Evolutionary conservation across 2,329 filamentous ascomycete species (phyloP), one percentile per base, ranked within the genome.

Genomic region (Periconia sp.): DNA sequence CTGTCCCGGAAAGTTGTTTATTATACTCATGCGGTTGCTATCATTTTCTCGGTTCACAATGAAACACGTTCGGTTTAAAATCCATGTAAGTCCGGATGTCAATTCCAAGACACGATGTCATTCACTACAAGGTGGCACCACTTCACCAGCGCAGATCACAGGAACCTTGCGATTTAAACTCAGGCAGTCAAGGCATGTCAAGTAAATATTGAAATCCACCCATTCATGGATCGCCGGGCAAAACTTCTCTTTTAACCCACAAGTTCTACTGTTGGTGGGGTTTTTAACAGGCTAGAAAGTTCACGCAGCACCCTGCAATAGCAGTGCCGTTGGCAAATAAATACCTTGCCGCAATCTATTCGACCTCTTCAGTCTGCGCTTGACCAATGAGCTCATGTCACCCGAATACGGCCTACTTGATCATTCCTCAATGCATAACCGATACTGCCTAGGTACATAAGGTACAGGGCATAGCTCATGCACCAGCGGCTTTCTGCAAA

Each of bases 151-250:
- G 35, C 47, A 42, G n/a, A 27, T n/a, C 33, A 13, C 11, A 15
- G 18, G 33, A 27, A 51, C 55, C 54, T 57, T 54, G 49, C 55
- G 48, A 57, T 47, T 27, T 27, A 8, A 8, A 27, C 23, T 27
- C 23, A 27, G 8, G 23, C 3, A 27, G 3, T 27, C 23, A 27
- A 8, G 23, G 23, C 23, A 27, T 27, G 23, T 27, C 23, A 27
- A 27, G 23, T 27, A 27, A 27, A 27, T 27, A 27, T 27, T 27
- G 23, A 27, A 27, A 27, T 27, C 23, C 23, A 27, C 30, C 18
- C 30, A 15, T 23, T 37, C 57, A 60, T 52, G 57, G 59, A 52
- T 52, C n/a, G 19, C 55, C 54, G 41, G 52, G 60, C 45, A 47
- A 45, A 9, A 6, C 31, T 18, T 27, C 30, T n/a, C 19, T 20